Percentiles rank a stretch among this genome's conserved stretches.
Conservation (phyloP, 345 rosid genomes). For the Euclidium syriacum region DNA sequence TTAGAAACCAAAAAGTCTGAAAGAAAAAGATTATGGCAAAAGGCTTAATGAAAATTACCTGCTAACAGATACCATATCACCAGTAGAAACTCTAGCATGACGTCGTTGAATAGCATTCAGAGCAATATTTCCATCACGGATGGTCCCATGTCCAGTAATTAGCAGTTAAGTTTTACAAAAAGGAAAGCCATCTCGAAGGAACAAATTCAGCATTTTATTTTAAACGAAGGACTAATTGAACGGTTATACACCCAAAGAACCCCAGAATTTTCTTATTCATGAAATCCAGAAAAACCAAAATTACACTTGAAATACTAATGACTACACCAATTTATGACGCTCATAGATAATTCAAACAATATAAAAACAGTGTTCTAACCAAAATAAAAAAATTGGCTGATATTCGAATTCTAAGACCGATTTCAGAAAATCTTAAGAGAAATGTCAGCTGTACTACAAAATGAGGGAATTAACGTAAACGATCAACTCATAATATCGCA, state of each 20-base stretch:
- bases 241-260: background rate
- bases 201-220: background rate
- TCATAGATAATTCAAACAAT: slow-evolving; percentile 3
- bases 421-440: background rate
- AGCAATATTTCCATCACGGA: slow-evolving; percentile 58
- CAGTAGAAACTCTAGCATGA: slow-evolving; percentile 77
- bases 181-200: background rate
- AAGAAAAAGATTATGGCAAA: background rate
- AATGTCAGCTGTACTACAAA: background rate
- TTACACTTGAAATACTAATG: background rate
- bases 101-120: slow-evolving; percentile 88
- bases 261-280: background rate
- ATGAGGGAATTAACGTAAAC: background rate
- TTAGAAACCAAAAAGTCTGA: background rate
- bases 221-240: background rate
- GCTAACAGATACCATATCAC: slow-evolving; percentile 57
- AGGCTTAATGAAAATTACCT: slow-evolving; percentile 39
- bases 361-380: background rate
- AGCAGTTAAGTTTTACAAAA: slow-evolving; percentile 47
- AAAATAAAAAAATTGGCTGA: background rate
- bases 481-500: background rate
- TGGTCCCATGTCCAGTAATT: slow-evolving; percentile 65
- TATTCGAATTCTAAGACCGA: background rate
- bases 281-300: background rate
- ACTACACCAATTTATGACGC: background rate